Base-by-base conservation (phyloP, 2,329 filamentous ascomycete genomes). In the Pyricularia pennisetigena region DNA sequence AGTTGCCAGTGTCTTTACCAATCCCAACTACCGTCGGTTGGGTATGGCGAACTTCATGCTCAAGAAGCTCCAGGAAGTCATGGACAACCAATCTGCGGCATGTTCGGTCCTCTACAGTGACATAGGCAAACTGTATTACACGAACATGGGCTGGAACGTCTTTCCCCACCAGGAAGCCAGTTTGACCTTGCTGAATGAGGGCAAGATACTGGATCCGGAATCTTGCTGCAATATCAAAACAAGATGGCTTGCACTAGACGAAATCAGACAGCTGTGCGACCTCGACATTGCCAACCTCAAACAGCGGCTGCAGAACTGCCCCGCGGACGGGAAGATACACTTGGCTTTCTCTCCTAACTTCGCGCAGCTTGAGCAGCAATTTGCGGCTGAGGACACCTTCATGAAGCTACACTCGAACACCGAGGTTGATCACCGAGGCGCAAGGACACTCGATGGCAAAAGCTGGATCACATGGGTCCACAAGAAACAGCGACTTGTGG, bases 41-140 rank as follows among this genome's bases (percentile, higher is more conserved):
- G 78, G 79, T 29, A 76, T 79, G 74, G 79, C 78, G 1, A 75
- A 73, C n/a, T 70, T 71, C 68, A 74, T 80, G 68, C 71, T 80
- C 57, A 72, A 68, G 59, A 71, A 70, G n/a, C 69, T 79, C 2
- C 75, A 77, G 67, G 70, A 77, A 62, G 69, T 69, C n/a, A 75
- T 80, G 70, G 78, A 80, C 68, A 20, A 66, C 49, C 72, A 74
- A n/a, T 72, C 75, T 68, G 75, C 74, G 54, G 77, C 75, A 70
- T 62, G 66, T 35, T 79, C 77, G 64, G 72, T 76, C 12, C 69
- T 80, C 30, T 79, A 77, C 72, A 79, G 76, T 70, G 76, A 76
- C 65, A 72, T 74, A 35, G 73, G 76, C 41, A 72, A 74, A n/a
- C 70, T 71, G 4, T 76, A 78, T 70, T 79, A 77, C 68, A 69